Evolutionary conservation across 306 rosid genomes (phyloP).

Genomic region (Purshia tridentata): DNA sequence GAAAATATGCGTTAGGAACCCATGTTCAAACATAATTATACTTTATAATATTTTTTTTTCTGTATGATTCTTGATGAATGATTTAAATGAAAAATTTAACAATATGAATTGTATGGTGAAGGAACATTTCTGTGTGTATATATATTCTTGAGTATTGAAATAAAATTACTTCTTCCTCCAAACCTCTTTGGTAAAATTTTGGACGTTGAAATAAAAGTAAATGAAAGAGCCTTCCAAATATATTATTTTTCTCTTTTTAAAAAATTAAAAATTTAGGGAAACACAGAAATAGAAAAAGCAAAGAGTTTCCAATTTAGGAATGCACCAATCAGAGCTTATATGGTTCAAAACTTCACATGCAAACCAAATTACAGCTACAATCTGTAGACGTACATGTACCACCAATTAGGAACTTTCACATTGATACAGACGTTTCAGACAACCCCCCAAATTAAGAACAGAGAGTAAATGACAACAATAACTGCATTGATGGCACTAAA

Average conservation of each 20-base stretch:
- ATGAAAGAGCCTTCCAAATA: no score
- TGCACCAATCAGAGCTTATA: background rate
- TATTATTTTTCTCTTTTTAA: background rate
- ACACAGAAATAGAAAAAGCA: background rate
- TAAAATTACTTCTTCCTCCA: no score
- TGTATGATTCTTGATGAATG: no score
- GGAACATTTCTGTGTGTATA: no score
- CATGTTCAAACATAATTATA: no score
- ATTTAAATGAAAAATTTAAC: no score
- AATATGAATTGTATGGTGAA: no score
- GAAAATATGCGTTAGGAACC: no score
- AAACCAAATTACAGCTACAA: background rate
- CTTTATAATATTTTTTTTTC: no score
- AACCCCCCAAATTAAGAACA: background rate
- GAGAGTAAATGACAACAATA: background rate
- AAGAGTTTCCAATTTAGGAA: background rate
- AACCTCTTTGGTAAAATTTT: no score
- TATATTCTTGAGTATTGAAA: no score
- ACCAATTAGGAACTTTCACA: background rate
- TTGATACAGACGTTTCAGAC: background rate
- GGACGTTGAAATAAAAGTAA: no score
- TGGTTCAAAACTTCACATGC: background rate
- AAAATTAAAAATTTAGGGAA: background rate
- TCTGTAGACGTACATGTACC: background rate
- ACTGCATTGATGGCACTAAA: conserved; percentile 2